Evolutionary conservation across 2,329 filamentous ascomycete species (phyloP), one percentile per base, ranked within the genome.

Genomic region (Fusarium nanum): DNA sequence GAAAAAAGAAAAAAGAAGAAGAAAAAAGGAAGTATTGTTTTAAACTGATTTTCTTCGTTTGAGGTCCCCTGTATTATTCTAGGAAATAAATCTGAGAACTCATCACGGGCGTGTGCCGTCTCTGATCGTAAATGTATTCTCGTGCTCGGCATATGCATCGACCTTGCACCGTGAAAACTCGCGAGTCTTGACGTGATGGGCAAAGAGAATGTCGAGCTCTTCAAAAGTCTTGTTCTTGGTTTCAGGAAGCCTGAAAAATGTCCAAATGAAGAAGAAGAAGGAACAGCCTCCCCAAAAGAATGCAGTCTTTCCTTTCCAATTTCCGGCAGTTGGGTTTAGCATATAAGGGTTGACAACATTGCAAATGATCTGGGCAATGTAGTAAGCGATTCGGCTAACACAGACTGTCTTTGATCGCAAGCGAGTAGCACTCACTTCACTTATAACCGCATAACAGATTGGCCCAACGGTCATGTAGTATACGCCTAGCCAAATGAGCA

Each of bases 181-280:
- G 9, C 82, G 77, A 4, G 82, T 81, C 4, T 79, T 65, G 6
- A 81, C 75, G 37, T 72, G 75, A n/a, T 76, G 76, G 44, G 82
- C 80, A 72, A 88, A 88, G 25, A 88, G 66, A n/a, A 83, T 79
- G 56, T 87, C 86, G 10, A 88, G 78, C 75, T 88, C 86, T 67
- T 85, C 84, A 53, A 86, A 83, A 0, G 83, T 85, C 30, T 66
- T 69, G 23, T 54, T 42, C 44, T 68, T 83, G 1, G 85, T 83
- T 74, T 88, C 86, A 4, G 85, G 85, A 11, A 86, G 75, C 18
- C 82, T 83, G 72, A 85, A 86, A 68, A 79, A 86, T 1, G 83
- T 80, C 81, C 87, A 89, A 1, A 82, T 70, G 6, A 86, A 80
- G 23, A 70, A 67, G 8, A 57, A 41, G 45, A 68, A 53, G 22